Evolutionary conservation across 257 asterid genomes (phyloP).

Genomic region (Solanum stenotomum): DNA sequence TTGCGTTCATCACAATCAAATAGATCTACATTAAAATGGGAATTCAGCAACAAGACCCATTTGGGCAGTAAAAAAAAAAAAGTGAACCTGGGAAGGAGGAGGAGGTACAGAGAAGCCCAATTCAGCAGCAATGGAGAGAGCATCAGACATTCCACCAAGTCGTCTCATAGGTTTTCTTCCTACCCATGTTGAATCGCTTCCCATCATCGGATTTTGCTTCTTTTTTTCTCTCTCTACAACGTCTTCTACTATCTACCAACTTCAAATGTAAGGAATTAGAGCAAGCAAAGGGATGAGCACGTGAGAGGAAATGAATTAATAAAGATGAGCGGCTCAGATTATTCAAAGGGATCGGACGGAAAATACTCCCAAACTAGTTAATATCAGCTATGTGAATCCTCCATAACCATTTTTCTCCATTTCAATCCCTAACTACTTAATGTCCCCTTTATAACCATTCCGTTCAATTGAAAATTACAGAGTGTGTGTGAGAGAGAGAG

Average conservation of each 20-base stretch:
- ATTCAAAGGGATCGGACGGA: too few relatives aligned
- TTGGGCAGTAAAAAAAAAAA: not conserved
- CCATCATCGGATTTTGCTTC: slow-evolving; percentile 16
- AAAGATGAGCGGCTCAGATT: too few relatives aligned
- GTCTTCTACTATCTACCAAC: not conserved
- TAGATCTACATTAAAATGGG: not conserved
- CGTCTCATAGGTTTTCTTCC: slow-evolving; percentile 79
- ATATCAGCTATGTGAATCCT: not conserved
- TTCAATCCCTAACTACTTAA: not conserved
- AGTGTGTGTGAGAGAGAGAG: not conserved
- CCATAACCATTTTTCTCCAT: not conserved
- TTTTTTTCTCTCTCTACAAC: not conserved
- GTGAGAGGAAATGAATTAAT: too few relatives aligned
- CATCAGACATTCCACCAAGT: slow-evolving; percentile 94
- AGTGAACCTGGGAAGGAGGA: slow-evolving; percentile 51
- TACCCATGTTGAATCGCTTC: slow-evolving; percentile 77
- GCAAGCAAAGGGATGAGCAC: too few relatives aligned
- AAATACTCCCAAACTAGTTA: not conserved
- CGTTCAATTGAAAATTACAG: not conserved
- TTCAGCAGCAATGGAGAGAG: slow-evolving; percentile 84
- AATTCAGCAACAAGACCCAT: not conserved
- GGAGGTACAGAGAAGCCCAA: slow-evolving; percentile 69
- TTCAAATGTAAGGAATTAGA: not conserved
- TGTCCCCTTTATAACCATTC: not conserved
- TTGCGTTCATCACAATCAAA: not conserved